phyloP scores from a whole-genome alignment of 2,329 filamentous ascomycete genomes.

The Aphanocladium album region DNA sequence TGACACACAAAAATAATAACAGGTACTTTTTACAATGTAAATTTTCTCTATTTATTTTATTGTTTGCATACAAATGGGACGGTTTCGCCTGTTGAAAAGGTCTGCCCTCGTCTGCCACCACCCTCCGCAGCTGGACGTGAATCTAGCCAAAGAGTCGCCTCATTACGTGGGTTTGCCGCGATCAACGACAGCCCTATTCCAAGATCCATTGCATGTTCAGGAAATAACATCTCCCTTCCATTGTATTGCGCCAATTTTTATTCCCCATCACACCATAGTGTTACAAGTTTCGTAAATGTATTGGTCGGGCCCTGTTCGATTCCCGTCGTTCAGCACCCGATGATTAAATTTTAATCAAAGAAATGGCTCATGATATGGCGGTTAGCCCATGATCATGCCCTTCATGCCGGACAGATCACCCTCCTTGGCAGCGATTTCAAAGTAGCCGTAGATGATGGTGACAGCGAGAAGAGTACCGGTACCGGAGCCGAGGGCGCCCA shows the following conservation, averaged over 20 bases:
- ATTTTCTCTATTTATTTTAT: conserved; percentile 11
- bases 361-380: background rate
- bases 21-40: background rate
- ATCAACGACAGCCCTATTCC: background rate
- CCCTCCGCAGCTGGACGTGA: background rate
- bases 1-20: background rate
- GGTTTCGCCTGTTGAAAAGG: background rate
- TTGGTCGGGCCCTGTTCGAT: conserved; percentile 3
- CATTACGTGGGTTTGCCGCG: background rate
- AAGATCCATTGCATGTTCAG: conserved; percentile 6
- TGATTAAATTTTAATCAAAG: conserved; percentile 12
- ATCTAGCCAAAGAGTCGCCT: background rate
- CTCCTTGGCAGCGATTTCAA: conserved; percentile 98
- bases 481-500: conserved; percentile 92
- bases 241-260: conserved; percentile 14
- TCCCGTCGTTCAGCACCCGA: conserved; percentile 3
- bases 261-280: conserved; percentile 13
- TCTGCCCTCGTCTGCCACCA: conserved; percentile 6
- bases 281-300: conserved; percentile 14
- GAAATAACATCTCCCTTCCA: conserved; percentile 6
- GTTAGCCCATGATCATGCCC: conserved; percentile 66
- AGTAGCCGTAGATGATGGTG: conserved; percentile 99
- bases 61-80: conserved; percentile 14
- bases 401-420: conserved; percentile 84
- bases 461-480: conserved; percentile 98